Conservation (phyloP, 148 eudicot genomes). For the Heliosperma pusillum region DNA sequence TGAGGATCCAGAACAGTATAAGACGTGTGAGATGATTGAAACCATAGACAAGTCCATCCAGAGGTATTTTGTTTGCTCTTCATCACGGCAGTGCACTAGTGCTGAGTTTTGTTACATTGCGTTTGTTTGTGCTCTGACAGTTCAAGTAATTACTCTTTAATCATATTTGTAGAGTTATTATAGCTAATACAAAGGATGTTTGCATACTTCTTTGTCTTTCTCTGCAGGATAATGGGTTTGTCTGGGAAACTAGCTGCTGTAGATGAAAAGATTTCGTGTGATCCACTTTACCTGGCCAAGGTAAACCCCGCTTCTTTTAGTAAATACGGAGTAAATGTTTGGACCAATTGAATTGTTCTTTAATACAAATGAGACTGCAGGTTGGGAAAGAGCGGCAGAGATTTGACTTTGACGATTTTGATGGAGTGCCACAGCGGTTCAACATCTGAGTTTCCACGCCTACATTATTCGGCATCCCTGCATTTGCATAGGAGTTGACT, state of each 20-base stretch:
- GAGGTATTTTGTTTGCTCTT: slow-evolving; percentile 42
- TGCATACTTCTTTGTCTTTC: not conserved
- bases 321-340: not conserved
- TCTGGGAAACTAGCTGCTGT: slow-evolving; percentile 72
- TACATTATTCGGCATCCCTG: not conserved
- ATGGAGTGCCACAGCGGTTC: slow-evolving; percentile 68
- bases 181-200: not conserved
- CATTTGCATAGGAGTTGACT: not conserved
- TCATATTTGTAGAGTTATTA: not conserved
- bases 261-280: slow-evolving; percentile 75
- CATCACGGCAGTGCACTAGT: not conserved
- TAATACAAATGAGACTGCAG: slow-evolving; percentile 30
- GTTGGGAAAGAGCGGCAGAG: slow-evolving; percentile 86
- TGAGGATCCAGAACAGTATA: slow-evolving; percentile 96
- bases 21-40: slow-evolving; percentile 90
- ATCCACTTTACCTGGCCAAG: slow-evolving; percentile 72
- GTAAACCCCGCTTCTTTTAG: slow-evolving; percentile 27
- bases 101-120: not conserved
- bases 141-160: not conserved
- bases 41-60: slow-evolving; percentile 77
- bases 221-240: slow-evolving; percentile 67
- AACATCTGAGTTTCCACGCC: slow-evolving; percentile 42
- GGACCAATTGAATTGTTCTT: not conserved
- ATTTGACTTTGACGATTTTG: slow-evolving; percentile 81
- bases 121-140: not conserved